These are phyloP conservation scores for Fusarium sp. DNA, from an alignment of 2,329 filamentous ascomycete species.

Conservation along the genomic window DNA sequence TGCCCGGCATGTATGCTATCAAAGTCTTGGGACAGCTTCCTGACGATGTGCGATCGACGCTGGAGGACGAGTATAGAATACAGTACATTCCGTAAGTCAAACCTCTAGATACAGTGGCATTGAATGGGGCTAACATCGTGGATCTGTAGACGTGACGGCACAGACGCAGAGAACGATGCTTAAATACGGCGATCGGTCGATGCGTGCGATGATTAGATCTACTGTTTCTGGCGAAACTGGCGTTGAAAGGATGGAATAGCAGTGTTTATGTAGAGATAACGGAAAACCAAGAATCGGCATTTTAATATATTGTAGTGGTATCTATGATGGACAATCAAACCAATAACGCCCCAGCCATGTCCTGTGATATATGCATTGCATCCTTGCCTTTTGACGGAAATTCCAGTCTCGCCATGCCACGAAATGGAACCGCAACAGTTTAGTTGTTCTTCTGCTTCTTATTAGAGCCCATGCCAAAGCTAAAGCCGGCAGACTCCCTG, in stretches of 20 bases:
- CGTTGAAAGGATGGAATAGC: slow-evolving; percentile 44
- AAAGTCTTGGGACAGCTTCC: slow-evolving; percentile 89
- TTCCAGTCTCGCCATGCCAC: background rate
- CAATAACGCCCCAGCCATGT: slow-evolving; percentile 32
- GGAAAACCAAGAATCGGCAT: slow-evolving; percentile 16
- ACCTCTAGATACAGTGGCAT: background rate
- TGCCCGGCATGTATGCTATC: slow-evolving; percentile 89
- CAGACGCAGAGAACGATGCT: slow-evolving; percentile 61
- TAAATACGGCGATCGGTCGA: slow-evolving; percentile 42
- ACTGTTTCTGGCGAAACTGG: slow-evolving; percentile 48
- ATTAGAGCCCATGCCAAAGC: slow-evolving; percentile 57
- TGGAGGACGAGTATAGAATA: slow-evolving; percentile 73
- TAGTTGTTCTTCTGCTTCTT: slow-evolving; percentile 63
- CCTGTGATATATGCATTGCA: background rate
- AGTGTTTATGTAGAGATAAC: slow-evolving; percentile 26
- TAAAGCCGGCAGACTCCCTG: slow-evolving; percentile 60
- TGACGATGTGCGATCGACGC: slow-evolving; percentile 69
- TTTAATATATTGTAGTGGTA: slow-evolving; percentile 46
- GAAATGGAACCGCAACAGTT: background rate
- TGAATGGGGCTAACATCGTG: slow-evolving; percentile 17
- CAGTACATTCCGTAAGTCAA: slow-evolving; percentile 70
- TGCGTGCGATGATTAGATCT: slow-evolving; percentile 19
- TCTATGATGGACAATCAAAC: slow-evolving; percentile 42
- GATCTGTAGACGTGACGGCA: slow-evolving; percentile 64
- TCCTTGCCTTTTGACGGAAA: background rate